phyloP scores from a whole-genome alignment of 2,329 filamentous ascomycete species.

The Botrytis galanthina region DNA sequence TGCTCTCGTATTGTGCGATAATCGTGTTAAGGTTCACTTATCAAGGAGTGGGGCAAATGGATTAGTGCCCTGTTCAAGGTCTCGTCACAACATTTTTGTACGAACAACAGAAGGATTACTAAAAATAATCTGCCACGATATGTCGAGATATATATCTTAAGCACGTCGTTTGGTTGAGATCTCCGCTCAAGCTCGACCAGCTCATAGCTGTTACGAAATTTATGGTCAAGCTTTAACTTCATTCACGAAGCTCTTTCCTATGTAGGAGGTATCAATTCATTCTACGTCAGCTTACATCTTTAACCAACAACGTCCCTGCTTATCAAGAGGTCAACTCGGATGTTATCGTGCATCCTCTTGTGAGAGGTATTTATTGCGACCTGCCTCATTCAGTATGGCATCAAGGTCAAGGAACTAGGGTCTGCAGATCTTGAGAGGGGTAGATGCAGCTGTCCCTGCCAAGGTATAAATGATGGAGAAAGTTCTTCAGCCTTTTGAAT shows the following conservation, averaged over 20 bases:
- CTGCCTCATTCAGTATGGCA: slow-evolving; percentile 16
- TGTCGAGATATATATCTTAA: neutral
- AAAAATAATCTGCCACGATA: neutral
- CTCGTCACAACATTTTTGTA: neutral
- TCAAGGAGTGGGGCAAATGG: neutral
- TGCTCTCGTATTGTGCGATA: neutral
- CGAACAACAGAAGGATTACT: neutral
- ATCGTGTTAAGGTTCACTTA: neutral
- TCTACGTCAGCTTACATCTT: slow-evolving; percentile 14
- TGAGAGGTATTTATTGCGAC: neutral
- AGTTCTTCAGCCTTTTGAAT: neutral
- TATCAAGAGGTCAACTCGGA: neutral
- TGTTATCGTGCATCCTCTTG: neutral
- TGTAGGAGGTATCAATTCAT: slow-evolving; percentile 10
- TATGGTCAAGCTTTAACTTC: neutral
- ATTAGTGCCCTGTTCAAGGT: neutral
- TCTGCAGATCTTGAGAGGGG: slow-evolving; percentile 15
- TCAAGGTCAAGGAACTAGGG: slow-evolving; percentile 1
- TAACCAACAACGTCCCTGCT: neutral
- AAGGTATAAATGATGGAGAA: slow-evolving; percentile 15
- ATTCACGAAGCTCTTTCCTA: neutral
- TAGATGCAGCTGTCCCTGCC: slow-evolving; percentile 14
- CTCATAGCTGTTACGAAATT: neutral
- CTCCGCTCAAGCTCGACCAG: slow-evolving; percentile 3
- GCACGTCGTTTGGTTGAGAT: neutral